These are phyloP conservation scores for Coemansia sp. DNA, from an alignment of 192 early-diverging fungal genomes.

Conservation along the genomic window DNA sequence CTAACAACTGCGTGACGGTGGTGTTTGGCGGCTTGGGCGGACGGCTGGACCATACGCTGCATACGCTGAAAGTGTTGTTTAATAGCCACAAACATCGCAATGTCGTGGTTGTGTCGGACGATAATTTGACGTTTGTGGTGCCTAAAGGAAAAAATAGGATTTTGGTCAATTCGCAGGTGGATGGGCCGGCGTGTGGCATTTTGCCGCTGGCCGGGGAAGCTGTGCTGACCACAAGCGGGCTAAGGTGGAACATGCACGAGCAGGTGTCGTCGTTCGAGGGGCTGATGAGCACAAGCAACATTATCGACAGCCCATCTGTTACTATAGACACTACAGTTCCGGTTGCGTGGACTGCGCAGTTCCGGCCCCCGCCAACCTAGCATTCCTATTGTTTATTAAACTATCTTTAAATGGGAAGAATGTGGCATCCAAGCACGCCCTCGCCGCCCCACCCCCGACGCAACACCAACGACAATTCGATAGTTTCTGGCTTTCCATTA, in stretches of 20 bases:
- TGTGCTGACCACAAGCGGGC: constrained; percentile 65
- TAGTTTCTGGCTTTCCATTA: constrained; percentile 16
- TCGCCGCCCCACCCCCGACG: constrained; percentile 46
- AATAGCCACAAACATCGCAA: constrained; percentile 56
- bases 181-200: constrained; percentile 87
- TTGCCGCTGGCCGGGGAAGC: constrained; percentile 70
- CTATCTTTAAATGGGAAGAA: constrained; percentile 10
- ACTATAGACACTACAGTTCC: constrained; percentile 66
- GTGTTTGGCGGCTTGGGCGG: constrained; percentile 81
- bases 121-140: constrained; percentile 66
- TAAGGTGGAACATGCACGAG: constrained; percentile 74
- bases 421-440: constrained; percentile 45
- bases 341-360: constrained; percentile 80
- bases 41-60: constrained; percentile 86
- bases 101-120: constrained; percentile 65
- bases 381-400: background rate
- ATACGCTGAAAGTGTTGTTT: constrained; percentile 72
- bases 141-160: constrained; percentile 67
- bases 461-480: constrained; percentile 20
- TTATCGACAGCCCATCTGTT: constrained; percentile 58
- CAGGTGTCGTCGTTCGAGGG: constrained; percentile 64
- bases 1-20: constrained; percentile 58
- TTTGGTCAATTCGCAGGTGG: constrained; percentile 56
- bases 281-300: constrained; percentile 84
- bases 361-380: constrained; percentile 26